Evolutionary conservation across 2,329 filamentous ascomycete genomes (phyloP), one percentile per base, ranked within the genome.

Genomic region (Fusarium equiseti): DNA sequence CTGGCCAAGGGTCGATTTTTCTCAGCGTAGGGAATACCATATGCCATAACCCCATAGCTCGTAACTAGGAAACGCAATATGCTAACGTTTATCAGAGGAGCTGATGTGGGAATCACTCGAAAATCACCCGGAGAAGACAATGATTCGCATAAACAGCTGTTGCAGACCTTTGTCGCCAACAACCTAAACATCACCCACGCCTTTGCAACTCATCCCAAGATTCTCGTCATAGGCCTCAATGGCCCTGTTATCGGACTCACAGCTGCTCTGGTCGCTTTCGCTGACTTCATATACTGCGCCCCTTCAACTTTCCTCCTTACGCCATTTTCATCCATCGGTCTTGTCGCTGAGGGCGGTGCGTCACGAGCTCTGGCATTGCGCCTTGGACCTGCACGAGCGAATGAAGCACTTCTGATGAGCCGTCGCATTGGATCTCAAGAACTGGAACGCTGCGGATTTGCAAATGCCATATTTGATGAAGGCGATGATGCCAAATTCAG

Each of bases 151-250:
- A 78, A 79, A 55, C 84, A 89, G 73, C 90, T 89, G 83, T 87
- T 97, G 38, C 85, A 87, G 54, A 84, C 79, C 77, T 97, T 98
- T 81, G 91, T 93, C 13, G 85, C 91, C 73, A 91, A 92, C 85
- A 98, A 98, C 85, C 88, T 98, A 60, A 92, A 97, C 86, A 88
- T 93, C 75, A 96, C 95, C 4, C 91, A 93, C 75, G 91, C 94
- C 74, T 97, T 98, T 84, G 95, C 96, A 84, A 91, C 90, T 16
- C 96, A 98, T 82, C 93, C 94, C 75, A 98, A 98, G 83, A 92
- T 98, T 81, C 92, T 98, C 26, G 88, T 98, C 65, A 91, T 91
- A 1, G 96, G 93, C 0, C 90, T 98, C 72, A 98, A 98, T 82
- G 96, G 95, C 5, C 96, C 96, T 8, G 94, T 90, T 13, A 87